These are phyloP conservation scores for Xylariaceae sp. DNA, from an alignment of 2,329 filamentous ascomycete genomes.

Conservation along the genomic window DNA sequence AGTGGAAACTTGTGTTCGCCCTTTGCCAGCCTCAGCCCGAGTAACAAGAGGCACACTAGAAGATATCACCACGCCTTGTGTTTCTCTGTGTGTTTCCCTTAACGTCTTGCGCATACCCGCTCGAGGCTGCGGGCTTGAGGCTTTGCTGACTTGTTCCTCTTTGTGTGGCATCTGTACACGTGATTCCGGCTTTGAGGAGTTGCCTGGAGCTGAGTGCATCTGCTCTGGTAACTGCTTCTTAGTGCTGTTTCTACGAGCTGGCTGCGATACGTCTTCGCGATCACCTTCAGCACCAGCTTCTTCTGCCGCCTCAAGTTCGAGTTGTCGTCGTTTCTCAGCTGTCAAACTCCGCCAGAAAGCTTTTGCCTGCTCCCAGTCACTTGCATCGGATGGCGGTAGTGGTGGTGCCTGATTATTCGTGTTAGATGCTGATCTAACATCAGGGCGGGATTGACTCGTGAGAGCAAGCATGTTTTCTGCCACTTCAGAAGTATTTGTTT, in stretches of 20 bases:
- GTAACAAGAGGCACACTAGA: constrained; percentile 4
- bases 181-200: constrained; percentile 26
- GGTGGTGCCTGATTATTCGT: not conserved
- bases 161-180: constrained; percentile 47
- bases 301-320: constrained; percentile 53
- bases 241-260: constrained; percentile 29
- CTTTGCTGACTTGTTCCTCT: constrained; percentile 27
- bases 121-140: constrained; percentile 7
- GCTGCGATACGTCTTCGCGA: constrained; percentile 33
- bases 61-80: constrained; percentile 4
- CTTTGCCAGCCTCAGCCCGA: constrained; percentile 8
- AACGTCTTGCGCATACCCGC: constrained; percentile 31
- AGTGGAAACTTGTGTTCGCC: constrained; percentile 7
- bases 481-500: constrained; percentile 17
- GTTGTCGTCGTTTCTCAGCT: constrained; percentile 55
- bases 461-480: constrained; percentile 2
- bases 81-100: constrained; percentile 16
- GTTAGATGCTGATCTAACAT: constrained; percentile 14
- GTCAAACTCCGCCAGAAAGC: constrained; percentile 65
- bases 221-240: constrained; percentile 39
- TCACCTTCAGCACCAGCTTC: constrained; percentile 47
- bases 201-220: constrained; percentile 21
- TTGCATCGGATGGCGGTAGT: constrained; percentile 19
- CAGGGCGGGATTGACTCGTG: constrained; percentile 13
- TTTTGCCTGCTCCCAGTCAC: constrained; percentile 64